Evolutionary conservation across 306 rosid species (phyloP).

Genomic region (Macrotyloma uniflorum): DNA sequence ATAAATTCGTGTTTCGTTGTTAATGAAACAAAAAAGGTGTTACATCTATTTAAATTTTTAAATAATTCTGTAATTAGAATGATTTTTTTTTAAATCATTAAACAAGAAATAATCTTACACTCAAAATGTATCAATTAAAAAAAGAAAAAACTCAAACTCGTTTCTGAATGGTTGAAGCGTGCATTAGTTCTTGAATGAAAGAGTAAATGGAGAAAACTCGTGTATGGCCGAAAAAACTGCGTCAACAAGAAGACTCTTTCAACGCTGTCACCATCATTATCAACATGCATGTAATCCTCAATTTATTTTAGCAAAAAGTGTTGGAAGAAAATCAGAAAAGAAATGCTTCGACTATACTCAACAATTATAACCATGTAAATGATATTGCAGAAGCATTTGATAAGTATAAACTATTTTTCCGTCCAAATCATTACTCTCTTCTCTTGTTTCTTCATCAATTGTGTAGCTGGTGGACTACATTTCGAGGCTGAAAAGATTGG

Average conservation of each 20-base stretch:
- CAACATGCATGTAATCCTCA: background rate
- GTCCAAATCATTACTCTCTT: background rate
- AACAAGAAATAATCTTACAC: too few relatives aligned
- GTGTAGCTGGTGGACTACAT: background rate
- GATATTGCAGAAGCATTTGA: background rate
- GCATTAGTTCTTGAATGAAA: too few relatives aligned
- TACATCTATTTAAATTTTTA: too few relatives aligned
- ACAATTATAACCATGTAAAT: background rate
- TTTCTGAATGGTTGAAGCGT: too few relatives aligned
- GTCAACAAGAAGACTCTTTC: background rate
- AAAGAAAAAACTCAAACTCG: too few relatives aligned
- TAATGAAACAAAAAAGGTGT: too few relatives aligned
- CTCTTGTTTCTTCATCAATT: too few relatives aligned
- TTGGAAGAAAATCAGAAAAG: background rate
- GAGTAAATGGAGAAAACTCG: too few relatives aligned
- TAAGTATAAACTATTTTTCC: background rate
- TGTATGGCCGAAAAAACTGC: background rate
- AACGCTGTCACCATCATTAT: background rate
- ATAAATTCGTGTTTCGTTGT: too few relatives aligned
- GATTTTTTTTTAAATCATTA: too few relatives aligned
- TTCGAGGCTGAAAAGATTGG: background rate
- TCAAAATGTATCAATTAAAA: too few relatives aligned
- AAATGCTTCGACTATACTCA: background rate
- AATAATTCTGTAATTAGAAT: too few relatives aligned
- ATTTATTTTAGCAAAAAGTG: background rate